Evolutionary conservation across 352 stramenopile genomes (phyloP).

Genomic region (Phytophthora tentaculata): DNA sequence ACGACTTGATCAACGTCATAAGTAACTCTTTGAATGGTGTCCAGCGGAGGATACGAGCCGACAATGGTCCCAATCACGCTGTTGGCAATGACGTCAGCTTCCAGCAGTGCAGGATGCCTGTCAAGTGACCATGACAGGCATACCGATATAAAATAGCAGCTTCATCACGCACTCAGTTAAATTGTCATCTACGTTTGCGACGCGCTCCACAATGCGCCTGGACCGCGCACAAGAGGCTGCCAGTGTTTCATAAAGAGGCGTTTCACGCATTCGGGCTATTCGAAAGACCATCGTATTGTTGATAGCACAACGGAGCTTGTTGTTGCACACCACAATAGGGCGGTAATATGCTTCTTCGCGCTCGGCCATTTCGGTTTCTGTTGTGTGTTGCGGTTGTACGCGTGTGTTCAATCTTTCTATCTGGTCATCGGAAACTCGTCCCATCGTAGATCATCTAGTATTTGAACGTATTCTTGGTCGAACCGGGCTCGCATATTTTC

Average conservation of each 20-base stretch:
- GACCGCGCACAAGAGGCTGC: no score
- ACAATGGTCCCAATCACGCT: conserved; percentile 19
- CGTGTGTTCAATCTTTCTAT: conserved; percentile 9
- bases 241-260: conserved; percentile 10
- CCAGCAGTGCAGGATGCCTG: conserved; percentile 10
- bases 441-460: conserved; percentile 9
- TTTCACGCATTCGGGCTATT: neutral
- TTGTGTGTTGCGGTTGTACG: neutral
- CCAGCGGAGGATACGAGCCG: neutral
- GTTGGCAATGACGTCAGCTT: conserved; percentile 20
- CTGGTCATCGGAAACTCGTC: neutral
- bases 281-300: conserved; percentile 14
- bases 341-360: conserved; percentile 21
- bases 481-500: conserved; percentile 8
- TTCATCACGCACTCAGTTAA: conserved; percentile 16
- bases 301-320: conserved; percentile 23
- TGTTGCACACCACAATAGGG: conserved; percentile 15
- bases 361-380: neutral
- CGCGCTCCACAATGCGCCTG: neutral
- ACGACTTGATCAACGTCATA: no score
- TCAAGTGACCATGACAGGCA: conserved; percentile 18
- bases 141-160: conserved; percentile 21
- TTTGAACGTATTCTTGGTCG: neutral
- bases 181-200: conserved; percentile 19
- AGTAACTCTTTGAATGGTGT: no score